Conservation (phyloP, 257 asterid species). For the Solanum infundibuliforme region DNA sequence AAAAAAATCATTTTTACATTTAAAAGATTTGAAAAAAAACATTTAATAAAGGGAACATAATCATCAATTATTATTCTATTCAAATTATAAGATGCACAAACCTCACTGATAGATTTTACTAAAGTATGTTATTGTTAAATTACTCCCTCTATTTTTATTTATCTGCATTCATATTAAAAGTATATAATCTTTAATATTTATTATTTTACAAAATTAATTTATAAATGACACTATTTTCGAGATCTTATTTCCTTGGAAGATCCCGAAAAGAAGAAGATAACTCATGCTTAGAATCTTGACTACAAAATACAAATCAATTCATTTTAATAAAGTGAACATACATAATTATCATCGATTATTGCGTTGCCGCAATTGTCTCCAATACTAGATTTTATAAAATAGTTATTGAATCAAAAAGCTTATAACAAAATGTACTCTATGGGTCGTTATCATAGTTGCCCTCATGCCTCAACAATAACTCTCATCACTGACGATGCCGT, state of each 20-base stretch:
- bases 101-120: no score
- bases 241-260: neutral
- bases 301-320: neutral
- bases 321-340: neutral
- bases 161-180: no score
- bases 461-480: neutral
- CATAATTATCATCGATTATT: neutral
- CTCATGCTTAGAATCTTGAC: neutral
- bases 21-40: no score
- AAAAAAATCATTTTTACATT: neutral
- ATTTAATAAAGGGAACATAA: neutral
- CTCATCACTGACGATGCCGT: neutral
- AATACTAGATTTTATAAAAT: neutral
- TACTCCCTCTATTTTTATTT: neutral
- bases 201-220: no score
- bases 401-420: neutral
- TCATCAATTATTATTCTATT: neutral
- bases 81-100: no score
- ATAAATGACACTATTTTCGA: neutral
- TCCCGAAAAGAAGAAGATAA: neutral
- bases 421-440: neutral
- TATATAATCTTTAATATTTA: no score
- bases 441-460: neutral
- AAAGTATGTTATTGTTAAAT: neutral
- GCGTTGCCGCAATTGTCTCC: neutral